phyloP scores from a whole-genome alignment of 768 basidiomycete genomes.

The Suillus cothurnatus region DNA sequence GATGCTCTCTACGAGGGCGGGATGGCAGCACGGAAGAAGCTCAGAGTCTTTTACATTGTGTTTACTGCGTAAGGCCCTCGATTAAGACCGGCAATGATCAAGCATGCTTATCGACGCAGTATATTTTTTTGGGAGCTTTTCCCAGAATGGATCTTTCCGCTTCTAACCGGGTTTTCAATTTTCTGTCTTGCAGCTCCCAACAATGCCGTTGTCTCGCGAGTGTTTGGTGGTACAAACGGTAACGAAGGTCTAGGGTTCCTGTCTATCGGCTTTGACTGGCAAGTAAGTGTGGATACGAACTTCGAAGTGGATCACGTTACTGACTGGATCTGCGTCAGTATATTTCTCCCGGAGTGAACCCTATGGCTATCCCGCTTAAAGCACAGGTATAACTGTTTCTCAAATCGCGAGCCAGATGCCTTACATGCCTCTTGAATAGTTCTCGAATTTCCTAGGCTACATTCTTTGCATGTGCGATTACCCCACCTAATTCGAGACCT shows the following conservation, averaged over 20 bases:
- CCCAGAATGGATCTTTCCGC: constrained; percentile 48
- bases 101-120: constrained; percentile 18
- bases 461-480: constrained; percentile 48
- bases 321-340: constrained; percentile 17
- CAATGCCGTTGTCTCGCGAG: constrained; percentile 53
- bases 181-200: constrained; percentile 60
- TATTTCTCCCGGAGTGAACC: constrained; percentile 38
- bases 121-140: constrained; percentile 35
- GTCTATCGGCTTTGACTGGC: constrained; percentile 63
- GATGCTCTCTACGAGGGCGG: constrained; percentile 47
- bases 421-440: constrained; percentile 19
- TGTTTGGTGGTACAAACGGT: constrained; percentile 67
- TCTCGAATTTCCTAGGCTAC: constrained; percentile 50
- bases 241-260: constrained; percentile 70
- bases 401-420: background rate
- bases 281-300: constrained; percentile 20
- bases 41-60: constrained; percentile 50
- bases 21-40: constrained; percentile 38
- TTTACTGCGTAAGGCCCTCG: constrained; percentile 36
- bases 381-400: constrained; percentile 34
- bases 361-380: constrained; percentile 50
- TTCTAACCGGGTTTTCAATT: constrained; percentile 63
- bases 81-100: background rate
- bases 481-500: background rate
- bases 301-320: constrained; percentile 13